phyloP scores from a whole-genome alignment of 2,329 filamentous ascomycete species.

The Cercospora sp. region DNA sequence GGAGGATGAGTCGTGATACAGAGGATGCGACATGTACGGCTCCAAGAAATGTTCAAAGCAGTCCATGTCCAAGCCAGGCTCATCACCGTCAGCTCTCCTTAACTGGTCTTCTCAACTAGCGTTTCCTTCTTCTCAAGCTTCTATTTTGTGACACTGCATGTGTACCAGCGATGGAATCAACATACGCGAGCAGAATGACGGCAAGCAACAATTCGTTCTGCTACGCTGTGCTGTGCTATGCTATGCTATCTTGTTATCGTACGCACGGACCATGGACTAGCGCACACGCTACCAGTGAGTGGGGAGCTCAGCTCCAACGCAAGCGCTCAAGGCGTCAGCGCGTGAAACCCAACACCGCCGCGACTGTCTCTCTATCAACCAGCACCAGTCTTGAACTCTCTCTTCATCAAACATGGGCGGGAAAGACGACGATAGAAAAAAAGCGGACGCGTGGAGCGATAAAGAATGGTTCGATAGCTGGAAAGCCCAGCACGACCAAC shows the following conservation, averaged over 20 bases:
- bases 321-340: neutral
- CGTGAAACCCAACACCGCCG: conserved; percentile 5
- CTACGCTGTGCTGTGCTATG: neutral
- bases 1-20: neutral
- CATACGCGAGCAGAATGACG: no score
- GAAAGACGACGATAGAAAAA: conserved; percentile 17
- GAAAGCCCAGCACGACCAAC: conserved; percentile 21
- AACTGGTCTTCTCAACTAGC: neutral
- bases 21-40: neutral
- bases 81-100: no score
- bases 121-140: neutral
- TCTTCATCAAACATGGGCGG: conserved; percentile 18
- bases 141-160: no score
- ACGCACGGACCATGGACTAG: neutral
- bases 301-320: neutral
- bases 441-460: conserved; percentile 15
- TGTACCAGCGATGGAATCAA: no score
- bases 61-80: neutral
- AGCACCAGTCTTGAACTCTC: neutral
- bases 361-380: conserved; percentile 2
- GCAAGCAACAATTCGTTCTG: neutral
- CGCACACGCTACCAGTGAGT: neutral
- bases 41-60: neutral
- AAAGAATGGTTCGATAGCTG: conserved; percentile 14
- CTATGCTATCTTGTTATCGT: neutral